Percentiles rank a stretch among this genome's conserved stretches.
Conservation (phyloP, 73 alveolate species). For the Paramecium bursaria region DNA sequence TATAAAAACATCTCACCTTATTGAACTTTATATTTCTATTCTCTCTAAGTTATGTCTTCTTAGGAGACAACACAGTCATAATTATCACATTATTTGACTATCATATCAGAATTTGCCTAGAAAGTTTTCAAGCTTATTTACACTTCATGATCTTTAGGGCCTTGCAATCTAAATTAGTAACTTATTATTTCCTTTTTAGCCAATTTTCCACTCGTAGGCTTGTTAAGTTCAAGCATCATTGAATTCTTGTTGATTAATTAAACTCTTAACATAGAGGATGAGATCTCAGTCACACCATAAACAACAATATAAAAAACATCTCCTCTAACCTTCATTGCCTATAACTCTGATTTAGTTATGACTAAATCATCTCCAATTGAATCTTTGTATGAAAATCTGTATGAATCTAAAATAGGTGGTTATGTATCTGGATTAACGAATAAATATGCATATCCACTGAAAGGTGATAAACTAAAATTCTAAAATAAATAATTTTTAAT, state of each 20-base stretch:
- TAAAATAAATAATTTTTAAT: neutral
- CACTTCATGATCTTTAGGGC: neutral
- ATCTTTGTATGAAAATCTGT: neutral
- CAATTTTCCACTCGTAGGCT: neutral
- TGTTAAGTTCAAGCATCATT: neutral
- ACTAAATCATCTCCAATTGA: neutral
- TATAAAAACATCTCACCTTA: neutral
- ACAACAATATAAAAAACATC: neutral
- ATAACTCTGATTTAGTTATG: neutral
- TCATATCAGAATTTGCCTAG: neutral
- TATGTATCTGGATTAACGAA: neutral
- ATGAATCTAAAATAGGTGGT: slow-evolving; percentile 11
- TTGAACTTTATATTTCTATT: too few species aligned
- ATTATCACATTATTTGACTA: neutral
- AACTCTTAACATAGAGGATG: neutral
- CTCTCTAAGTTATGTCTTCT: neutral
- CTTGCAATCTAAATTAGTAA: too few species aligned
- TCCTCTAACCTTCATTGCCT: neutral
- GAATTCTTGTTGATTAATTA: too few species aligned
- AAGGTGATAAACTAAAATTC: neutral
- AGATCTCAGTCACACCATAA: neutral
- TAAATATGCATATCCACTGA: slow-evolving; percentile 3
- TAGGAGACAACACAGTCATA: neutral
- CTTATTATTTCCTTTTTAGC: neutral
- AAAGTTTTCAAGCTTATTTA: too few species aligned